phyloP scores from a whole-genome alignment of 202 grass and related monocot species.

The Setaria italica region DNA sequence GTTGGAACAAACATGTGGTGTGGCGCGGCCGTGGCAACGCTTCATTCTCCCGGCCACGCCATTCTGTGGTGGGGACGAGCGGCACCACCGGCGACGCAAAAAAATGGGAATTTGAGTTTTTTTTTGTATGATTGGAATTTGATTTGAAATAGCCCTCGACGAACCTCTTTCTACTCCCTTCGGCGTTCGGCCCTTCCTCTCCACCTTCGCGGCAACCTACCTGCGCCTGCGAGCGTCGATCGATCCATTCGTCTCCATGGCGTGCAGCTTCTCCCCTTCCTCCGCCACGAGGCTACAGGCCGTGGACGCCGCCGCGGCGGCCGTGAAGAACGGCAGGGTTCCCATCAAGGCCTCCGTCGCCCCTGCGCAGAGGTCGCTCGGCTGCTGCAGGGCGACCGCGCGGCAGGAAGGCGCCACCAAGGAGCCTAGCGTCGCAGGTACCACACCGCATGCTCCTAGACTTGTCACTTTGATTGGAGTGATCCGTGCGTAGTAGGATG shows the following conservation, averaged over 20 bases:
- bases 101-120: background rate
- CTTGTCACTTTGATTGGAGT: background rate
- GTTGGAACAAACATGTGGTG: conserved; percentile 53
- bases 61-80: conserved; percentile 42
- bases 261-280: conserved; percentile 68
- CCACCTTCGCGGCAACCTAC: background rate
- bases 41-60: background rate
- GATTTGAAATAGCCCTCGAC: background rate
- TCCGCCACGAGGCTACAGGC: conserved; percentile 68
- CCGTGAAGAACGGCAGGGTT: conserved; percentile 43
- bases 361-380: conserved; percentile 32
- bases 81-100: conserved; percentile 12
- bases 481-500: background rate
- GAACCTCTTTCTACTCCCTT: background rate
- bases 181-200: background rate
- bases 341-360: conserved; percentile 35
- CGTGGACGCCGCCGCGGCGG: conserved; percentile 42
- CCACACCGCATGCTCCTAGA: background rate
- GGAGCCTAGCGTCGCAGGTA: conserved; percentile 61
- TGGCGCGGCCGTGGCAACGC: background rate
- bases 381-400: conserved; percentile 55
- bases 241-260: conserved; percentile 48
- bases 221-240: background rate
- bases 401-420: conserved; percentile 61
- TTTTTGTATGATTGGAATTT: background rate